phyloP scores from a whole-genome alignment of 805 yeast species.

The Candida schatavii region DNA sequence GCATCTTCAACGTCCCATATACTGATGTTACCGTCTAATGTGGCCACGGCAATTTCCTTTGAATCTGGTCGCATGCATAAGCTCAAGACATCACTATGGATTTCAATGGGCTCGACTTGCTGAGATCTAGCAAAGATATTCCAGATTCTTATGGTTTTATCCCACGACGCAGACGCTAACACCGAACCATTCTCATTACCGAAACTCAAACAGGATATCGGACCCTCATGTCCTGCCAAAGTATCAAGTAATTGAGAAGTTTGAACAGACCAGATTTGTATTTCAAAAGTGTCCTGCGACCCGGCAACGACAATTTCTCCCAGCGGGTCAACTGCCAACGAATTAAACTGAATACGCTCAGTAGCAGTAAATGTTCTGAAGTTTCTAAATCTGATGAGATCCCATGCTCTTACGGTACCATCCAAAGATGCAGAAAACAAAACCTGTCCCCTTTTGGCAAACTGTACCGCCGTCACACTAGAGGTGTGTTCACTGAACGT shows the following conservation, averaged over 20 bases:
- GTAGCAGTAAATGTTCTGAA: slow-evolving; percentile 94
- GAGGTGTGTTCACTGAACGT: slow-evolving; percentile 91
- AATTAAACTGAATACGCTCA: slow-evolving; percentile 79
- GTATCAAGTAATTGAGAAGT: slow-evolving; percentile 88
- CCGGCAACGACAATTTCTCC: slow-evolving; percentile 98
- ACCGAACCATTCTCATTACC: slow-evolving; percentile 67
- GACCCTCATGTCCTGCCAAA: slow-evolving; percentile 92
- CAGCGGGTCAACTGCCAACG: slow-evolving; percentile 92
- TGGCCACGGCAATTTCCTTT: slow-evolving; percentile 82
- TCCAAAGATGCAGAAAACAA: slow-evolving; percentile 88
- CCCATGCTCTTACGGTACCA: slow-evolving; percentile 98
- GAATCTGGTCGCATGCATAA: slow-evolving; percentile 89
- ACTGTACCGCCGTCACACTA: slow-evolving; percentile 82
- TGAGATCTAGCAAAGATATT: slow-evolving; percentile 83
- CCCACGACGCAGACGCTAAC: slow-evolving; percentile 95
- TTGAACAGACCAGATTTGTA: slow-evolving; percentile 96
- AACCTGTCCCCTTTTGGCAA: slow-evolving; percentile 88
- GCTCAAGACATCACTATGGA: slow-evolving; percentile 78
- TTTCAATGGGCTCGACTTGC: slow-evolving; percentile 86
- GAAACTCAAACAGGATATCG: slow-evolving; percentile 82
- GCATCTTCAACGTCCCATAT: slow-evolving; percentile 83
- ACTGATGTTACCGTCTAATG: slow-evolving; percentile 83
- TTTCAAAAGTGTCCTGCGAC: slow-evolving; percentile 82
- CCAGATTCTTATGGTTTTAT: slow-evolving; percentile 91
- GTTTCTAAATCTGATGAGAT: slow-evolving; percentile 85